Conservation (phyloP, 257 asterid genomes). For the Parsonsia alboflavescens region DNA sequence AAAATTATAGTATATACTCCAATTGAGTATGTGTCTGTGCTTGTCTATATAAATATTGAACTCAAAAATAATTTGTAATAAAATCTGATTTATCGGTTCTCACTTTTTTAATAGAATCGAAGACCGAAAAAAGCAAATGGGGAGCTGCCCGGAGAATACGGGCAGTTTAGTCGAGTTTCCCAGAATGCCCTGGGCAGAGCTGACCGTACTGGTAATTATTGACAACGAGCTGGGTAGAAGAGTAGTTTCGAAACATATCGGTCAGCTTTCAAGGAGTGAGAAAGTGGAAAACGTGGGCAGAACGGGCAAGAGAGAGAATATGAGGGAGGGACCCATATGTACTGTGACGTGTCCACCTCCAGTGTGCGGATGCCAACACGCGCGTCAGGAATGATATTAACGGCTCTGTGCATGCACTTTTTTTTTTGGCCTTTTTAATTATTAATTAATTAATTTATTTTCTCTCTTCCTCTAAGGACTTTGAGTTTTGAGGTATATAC, state of each 20-base stretch:
- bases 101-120: conserved; percentile 41
- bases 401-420: conserved; percentile 19
- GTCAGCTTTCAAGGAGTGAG: conserved; percentile 29
- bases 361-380: conserved; percentile 15
- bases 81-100: conserved; percentile 41
- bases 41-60: background rate
- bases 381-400: conserved; percentile 19
- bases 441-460: too few relatives aligned
- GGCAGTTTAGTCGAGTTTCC: conserved; percentile 32
- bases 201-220: background rate
- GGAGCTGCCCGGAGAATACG: conserved; percentile 54
- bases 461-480: background rate
- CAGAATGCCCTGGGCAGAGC: conserved; percentile 13
- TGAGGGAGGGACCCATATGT: conserved; percentile 44
- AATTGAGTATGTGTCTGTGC: conserved; percentile 4
- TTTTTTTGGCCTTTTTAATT: too few relatives aligned
- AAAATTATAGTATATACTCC: conserved; percentile 10
- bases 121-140: conserved; percentile 49
- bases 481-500: background rate
- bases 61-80: conserved; percentile 18
- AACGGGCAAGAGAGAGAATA: conserved; percentile 45
- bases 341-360: conserved; percentile 44
- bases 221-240: background rate
- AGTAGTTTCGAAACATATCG: conserved; percentile 14
- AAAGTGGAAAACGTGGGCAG: conserved; percentile 34